A percentile compares a stretch with the other conserved stretches of the same genome.
phyloP scores from a whole-genome alignment of 2,329 filamentous ascomycete genomes.

The Calonectria montana region DNA sequence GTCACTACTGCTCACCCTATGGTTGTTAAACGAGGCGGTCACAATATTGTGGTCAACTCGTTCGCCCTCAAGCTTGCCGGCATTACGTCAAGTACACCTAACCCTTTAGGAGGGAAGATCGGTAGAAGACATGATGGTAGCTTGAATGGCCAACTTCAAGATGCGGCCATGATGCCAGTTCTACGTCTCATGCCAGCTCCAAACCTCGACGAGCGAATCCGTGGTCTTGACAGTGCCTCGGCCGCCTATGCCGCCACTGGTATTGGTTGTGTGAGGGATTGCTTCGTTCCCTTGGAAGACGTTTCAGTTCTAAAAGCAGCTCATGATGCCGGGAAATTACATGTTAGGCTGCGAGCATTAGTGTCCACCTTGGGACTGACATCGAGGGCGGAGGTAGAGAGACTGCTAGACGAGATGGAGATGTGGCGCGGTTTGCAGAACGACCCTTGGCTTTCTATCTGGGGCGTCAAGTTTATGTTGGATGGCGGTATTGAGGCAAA shows the following conservation, averaged over 20 bases:
- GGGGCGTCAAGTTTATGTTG: neutral
- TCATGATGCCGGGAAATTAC: neutral
- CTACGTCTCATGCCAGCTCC: neutral
- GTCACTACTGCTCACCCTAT: neutral
- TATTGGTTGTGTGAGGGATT: neutral
- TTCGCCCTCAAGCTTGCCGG: neutral
- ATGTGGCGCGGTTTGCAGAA: neutral
- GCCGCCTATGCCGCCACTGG: neutral
- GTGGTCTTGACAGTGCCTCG: neutral
- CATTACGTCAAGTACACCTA: neutral
- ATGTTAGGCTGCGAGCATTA: neutral
- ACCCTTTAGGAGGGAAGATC: neutral
- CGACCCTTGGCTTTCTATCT: neutral
- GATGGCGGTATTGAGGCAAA: neutral
- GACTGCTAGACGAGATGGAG: neutral
- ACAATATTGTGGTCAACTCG: neutral
- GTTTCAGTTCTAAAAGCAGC: neutral
- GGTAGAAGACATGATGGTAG: neutral
- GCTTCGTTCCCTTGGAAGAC: neutral
- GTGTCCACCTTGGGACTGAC: neutral
- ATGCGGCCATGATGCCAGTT: neutral
- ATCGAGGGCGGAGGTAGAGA: neutral
- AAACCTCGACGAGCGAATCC: neutral
- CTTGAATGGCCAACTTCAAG: neutral
- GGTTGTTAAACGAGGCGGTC: neutral